phyloP scores from a whole-genome alignment of 306 rosid species.

The Lathyrus aphaca region DNA sequence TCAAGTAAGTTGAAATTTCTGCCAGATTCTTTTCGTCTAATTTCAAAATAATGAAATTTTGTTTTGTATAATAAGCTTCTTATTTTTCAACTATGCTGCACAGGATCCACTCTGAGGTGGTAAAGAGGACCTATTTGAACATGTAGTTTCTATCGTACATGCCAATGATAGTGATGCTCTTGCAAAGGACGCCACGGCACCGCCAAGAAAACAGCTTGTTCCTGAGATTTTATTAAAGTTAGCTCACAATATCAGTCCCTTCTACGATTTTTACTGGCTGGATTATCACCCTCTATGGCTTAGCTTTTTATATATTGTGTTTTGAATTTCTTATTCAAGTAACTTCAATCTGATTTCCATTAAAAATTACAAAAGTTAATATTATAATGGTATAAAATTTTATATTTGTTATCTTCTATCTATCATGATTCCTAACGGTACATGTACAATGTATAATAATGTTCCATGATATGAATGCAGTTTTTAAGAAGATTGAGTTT shows the following conservation, averaged over 20 bases:
- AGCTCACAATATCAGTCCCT: slow-evolving; percentile 78
- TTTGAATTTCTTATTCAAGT: too few relatives aligned
- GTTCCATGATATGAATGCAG: too few relatives aligned
- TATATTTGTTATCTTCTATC: too few relatives aligned
- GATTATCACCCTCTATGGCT: slow-evolving; percentile 23
- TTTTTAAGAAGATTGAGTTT: too few relatives aligned
- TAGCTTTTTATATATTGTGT: too few relatives aligned
- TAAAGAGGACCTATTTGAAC: slow-evolving; percentile 75
- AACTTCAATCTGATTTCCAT: too few relatives aligned
- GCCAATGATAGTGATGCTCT: slow-evolving; percentile 73
- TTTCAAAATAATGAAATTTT: neutral
- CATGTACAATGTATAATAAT: too few relatives aligned
- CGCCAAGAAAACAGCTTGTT: slow-evolving; percentile 73
- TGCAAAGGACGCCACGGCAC: slow-evolving; percentile 63
- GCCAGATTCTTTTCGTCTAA: slow-evolving; percentile 6
- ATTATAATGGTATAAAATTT: too few relatives aligned
- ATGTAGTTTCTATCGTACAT: slow-evolving; percentile 65
- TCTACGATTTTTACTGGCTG: slow-evolving; percentile 42
- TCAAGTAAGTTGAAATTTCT: slow-evolving; percentile 60
- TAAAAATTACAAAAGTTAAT: too few relatives aligned
- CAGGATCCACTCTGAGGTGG: slow-evolving; percentile 99
- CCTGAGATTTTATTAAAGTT: slow-evolving; percentile 80
- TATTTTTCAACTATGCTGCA: slow-evolving; percentile 27
- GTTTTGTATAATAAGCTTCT: slow-evolving; percentile 8
- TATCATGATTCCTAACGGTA: too few relatives aligned